Conservation (phyloP, 1,284 basidiomycete species). For the Heliocybe sulcata region DNA sequence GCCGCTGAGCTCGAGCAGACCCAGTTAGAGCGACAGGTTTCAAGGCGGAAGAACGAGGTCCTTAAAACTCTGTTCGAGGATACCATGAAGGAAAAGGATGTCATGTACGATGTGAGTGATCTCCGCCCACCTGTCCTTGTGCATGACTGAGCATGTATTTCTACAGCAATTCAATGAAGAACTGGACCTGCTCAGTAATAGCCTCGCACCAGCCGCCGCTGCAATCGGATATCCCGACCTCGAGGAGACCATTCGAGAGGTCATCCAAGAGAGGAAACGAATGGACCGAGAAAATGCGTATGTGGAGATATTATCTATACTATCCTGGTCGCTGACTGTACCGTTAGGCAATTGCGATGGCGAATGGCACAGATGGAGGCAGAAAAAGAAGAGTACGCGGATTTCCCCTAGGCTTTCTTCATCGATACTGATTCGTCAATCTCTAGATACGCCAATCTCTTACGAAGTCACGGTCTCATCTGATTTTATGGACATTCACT, state of each 20-base stretch:
- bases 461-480: constrained; percentile 54
- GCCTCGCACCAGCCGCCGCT: no score
- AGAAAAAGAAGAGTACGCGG: constrained; percentile 72
- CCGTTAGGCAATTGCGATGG: constrained; percentile 56
- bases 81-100: constrained; percentile 80
- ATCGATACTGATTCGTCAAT: constrained; percentile 1
- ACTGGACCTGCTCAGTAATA: constrained; percentile 60
- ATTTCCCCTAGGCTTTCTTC: constrained; percentile 5
- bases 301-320: constrained; percentile 20
- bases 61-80: constrained; percentile 71
- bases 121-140: not conserved
- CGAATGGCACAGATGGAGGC: constrained; percentile 65
- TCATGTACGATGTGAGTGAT: constrained; percentile 76
- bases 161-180: constrained; percentile 86
- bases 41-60: constrained; percentile 68
- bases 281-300: constrained; percentile 74
- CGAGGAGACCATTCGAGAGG: constrained; percentile 23
- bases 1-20: constrained; percentile 50
- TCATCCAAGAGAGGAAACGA: constrained; percentile 71
- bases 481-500: constrained; percentile 12
- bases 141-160: constrained; percentile 8
- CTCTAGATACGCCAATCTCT: constrained; percentile 55
- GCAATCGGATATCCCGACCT: no score
- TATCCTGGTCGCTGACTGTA: not conserved
- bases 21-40: constrained; percentile 59